Percentiles rank a stretch among this genome's conserved stretches.
Evolutionary conservation across 2,329 filamentous ascomycete species (phyloP).

Genomic region (Penicillium frequentans): DNA sequence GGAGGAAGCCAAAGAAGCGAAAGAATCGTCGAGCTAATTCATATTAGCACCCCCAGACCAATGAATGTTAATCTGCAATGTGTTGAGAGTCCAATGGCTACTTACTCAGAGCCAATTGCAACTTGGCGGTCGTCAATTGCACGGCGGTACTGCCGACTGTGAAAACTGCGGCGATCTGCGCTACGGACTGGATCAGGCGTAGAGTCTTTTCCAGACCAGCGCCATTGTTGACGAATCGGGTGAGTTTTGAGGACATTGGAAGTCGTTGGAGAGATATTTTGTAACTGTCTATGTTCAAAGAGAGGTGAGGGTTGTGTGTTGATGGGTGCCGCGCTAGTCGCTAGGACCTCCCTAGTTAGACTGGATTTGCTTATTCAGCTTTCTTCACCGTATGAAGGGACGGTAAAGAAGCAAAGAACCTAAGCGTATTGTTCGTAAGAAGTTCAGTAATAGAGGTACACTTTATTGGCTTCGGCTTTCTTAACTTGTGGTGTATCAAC

Average conservation of each 20-base stretch:
- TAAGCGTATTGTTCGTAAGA: not conserved
- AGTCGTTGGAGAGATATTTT: not conserved
- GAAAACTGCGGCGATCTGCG: slow-evolving; percentile 33
- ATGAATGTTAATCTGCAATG: not conserved
- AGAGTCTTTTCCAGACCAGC: slow-evolving; percentile 41
- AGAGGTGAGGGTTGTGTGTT: not conserved
- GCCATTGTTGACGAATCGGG: slow-evolving; percentile 32
- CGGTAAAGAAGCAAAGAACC: not conserved
- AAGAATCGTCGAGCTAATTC: slow-evolving; percentile 59
- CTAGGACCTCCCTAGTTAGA: not conserved
- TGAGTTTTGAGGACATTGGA: slow-evolving; percentile 26
- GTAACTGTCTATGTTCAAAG: not conserved
- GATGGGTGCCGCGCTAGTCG: not conserved
- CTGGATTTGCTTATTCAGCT: slow-evolving; percentile 1
- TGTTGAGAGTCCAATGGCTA: not conserved
- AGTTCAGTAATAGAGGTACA: not conserved
- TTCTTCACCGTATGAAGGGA: not conserved
- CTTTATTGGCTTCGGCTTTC: no score
- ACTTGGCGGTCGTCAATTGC: slow-evolving; percentile 38
- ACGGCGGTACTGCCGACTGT: slow-evolving; percentile 29
- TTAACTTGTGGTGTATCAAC: no score
- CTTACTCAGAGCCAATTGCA: slow-evolving; percentile 47
- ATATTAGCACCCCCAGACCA: not conserved
- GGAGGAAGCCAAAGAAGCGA: slow-evolving; percentile 68
- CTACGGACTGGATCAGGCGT: slow-evolving; percentile 39